These are phyloP conservation scores for Platanus orientalis DNA, from an alignment of 164 flowering plant genomes.

Conservation along the genomic window DNA sequence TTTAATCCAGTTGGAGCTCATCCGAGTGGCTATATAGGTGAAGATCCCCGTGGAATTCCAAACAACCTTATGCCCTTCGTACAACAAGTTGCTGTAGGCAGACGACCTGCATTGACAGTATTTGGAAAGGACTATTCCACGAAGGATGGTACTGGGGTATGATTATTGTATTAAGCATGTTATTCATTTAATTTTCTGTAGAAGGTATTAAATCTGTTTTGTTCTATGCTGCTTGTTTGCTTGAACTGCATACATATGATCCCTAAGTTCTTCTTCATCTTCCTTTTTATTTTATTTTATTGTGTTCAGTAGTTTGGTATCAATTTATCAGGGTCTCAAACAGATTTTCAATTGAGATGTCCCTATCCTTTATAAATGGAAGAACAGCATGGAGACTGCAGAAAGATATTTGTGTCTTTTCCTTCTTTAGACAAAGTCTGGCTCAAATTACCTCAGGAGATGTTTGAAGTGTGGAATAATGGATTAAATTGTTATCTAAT, in stretches of 20 bases:
- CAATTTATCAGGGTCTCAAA: too few relatives aligned
- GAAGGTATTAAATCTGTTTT: neutral
- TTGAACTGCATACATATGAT: neutral
- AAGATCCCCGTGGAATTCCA: slow-evolving; percentile 67
- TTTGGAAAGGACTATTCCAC: slow-evolving; percentile 80
- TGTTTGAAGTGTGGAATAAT: too few relatives aligned
- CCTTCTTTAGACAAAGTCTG: too few relatives aligned
- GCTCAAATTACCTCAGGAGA: too few relatives aligned
- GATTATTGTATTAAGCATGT: slow-evolving; percentile 9
- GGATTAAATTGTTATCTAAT: too few relatives aligned
- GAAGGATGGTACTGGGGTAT: slow-evolving; percentile 92
- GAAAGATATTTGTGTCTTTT: neutral
- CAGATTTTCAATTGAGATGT: too few relatives aligned
- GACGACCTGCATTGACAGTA: slow-evolving; percentile 73
- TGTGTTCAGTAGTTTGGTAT: neutral
- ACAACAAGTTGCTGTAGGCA: slow-evolving; percentile 95
- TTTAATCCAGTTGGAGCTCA: slow-evolving; percentile 74
- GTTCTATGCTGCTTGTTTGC: neutral
- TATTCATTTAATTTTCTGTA: neutral
- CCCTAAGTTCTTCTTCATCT: too few relatives aligned
- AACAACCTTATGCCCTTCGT: slow-evolving; percentile 91
- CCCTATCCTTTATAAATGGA: too few relatives aligned
- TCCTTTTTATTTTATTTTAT: neutral
- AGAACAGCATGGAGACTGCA: too few relatives aligned
- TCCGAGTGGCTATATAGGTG: slow-evolving; percentile 66